Percentiles rank a stretch among this genome's conserved stretches.
Conservation (phyloP, 495 filamentous ascomycete genomes). For the Penicillium longicatenatum region DNA sequence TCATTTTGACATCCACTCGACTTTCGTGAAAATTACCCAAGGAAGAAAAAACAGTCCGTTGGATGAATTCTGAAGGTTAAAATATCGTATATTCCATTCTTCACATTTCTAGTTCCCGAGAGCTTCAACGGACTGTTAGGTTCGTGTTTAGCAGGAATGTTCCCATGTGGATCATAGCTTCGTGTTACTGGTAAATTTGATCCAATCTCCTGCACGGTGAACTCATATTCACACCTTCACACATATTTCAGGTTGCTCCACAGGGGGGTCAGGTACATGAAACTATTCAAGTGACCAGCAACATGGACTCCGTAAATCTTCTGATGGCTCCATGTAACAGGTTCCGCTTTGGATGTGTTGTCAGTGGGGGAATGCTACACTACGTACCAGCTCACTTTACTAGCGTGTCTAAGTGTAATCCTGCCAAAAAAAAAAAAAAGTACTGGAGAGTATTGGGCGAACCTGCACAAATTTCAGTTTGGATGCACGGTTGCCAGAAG, state of each 20-base stretch:
- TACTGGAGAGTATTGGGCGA: no score
- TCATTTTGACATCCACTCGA: slow-evolving; percentile 16
- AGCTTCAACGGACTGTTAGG: no score
- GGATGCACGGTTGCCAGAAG: slow-evolving; percentile 23
- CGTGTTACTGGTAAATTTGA: background rate
- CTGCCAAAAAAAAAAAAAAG: background rate
- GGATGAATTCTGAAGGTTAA: background rate
- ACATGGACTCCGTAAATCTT: background rate
- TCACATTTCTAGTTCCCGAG: no score
- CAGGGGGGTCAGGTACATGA: background rate
- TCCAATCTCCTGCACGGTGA: slow-evolving; percentile 4
- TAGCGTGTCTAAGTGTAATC: background rate
- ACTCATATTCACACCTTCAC: slow-evolving; percentile 7
- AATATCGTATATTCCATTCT: background rate
- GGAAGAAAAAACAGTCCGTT: background rate
- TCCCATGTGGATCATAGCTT: slow-evolving; percentile 3
- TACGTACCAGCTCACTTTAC: no score
- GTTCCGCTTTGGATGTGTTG: slow-evolving; percentile 2
- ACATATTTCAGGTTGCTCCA: background rate
- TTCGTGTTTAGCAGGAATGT: background rate
- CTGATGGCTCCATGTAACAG: background rate
- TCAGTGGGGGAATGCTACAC: slow-evolving; percentile 3
- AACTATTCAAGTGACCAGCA: background rate
- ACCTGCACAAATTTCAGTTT: background rate
- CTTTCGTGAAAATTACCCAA: background rate